A percentile compares a stretch with the other conserved stretches of the same genome.
Conservation (phyloP, 148 eudicot genomes). For the Rhododendron henanense region DNA sequence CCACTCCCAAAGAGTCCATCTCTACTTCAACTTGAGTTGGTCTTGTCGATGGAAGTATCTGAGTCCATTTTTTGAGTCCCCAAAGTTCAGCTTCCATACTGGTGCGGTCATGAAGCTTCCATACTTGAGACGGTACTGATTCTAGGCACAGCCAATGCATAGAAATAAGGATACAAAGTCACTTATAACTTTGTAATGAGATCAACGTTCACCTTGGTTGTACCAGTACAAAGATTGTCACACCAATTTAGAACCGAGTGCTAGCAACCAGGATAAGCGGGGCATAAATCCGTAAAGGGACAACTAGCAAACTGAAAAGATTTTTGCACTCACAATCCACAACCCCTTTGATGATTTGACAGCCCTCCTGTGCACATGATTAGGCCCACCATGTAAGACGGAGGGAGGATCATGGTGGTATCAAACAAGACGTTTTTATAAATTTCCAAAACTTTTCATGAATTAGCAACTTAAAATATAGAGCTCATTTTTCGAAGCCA, state of each 20-base stretch:
- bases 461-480: neutral
- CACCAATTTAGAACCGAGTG: neutral
- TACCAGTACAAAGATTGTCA: too few relatives aligned
- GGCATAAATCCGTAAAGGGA: neutral
- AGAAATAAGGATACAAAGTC: neutral
- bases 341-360: neutral
- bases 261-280: neutral
- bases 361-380: neutral
- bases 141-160: neutral
- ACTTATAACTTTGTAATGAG: neutral
- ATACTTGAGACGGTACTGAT: neutral
- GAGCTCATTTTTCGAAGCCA: neutral
- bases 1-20: neutral
- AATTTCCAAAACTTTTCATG: neutral
- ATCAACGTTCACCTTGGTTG: neutral
- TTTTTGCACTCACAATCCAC: neutral
- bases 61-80: neutral
- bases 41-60: neutral
- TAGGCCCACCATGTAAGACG: neutral
- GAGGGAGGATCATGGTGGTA: neutral
- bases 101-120: neutral
- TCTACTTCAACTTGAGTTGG: neutral
- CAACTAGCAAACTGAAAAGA: neutral
- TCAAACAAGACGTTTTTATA: neutral
- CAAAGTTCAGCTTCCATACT: neutral